phyloP scores from a whole-genome alignment of 176 grass and related monocot species.

The Urochloa ruziziensis region DNA sequence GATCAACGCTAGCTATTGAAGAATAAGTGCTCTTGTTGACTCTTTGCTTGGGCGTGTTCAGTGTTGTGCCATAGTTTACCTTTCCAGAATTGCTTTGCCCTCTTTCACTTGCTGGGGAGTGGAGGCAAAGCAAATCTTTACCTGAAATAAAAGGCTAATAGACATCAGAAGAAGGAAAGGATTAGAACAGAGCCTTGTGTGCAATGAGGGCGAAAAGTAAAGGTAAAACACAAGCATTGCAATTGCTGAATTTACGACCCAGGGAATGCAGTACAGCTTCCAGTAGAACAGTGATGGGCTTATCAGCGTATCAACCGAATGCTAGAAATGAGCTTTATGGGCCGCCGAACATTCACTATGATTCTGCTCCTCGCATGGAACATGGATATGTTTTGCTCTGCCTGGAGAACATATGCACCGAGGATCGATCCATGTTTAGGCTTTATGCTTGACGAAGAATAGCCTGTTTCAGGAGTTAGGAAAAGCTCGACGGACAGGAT shows the following conservation, averaged over 20 bases:
- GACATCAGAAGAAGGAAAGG: background rate
- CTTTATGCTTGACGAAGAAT: no score
- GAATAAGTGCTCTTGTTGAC: slow-evolving; percentile 23
- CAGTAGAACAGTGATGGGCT: background rate
- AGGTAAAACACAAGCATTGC: background rate
- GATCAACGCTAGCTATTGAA: background rate
- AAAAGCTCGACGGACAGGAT: no score
- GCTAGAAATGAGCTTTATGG: background rate
- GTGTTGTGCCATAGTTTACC: background rate
- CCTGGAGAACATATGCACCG: background rate
- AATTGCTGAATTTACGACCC: background rate
- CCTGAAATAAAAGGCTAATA: background rate
- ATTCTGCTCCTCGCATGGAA: background rate
- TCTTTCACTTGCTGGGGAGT: background rate
- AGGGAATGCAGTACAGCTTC: background rate
- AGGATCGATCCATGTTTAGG: background rate
- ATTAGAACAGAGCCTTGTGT: background rate
- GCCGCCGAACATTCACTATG: background rate
- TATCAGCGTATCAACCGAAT: background rate
- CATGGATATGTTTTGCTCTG: background rate
- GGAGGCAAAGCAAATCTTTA: background rate
- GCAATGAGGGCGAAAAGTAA: background rate
- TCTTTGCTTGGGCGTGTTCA: background rate
- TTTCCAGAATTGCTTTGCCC: background rate
- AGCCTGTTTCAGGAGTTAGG: no score